Percentiles rank a stretch among this genome's conserved stretches.
Conservation (phyloP, 495 filamentous ascomycete species). For the Penicillium dipodomyicola region DNA sequence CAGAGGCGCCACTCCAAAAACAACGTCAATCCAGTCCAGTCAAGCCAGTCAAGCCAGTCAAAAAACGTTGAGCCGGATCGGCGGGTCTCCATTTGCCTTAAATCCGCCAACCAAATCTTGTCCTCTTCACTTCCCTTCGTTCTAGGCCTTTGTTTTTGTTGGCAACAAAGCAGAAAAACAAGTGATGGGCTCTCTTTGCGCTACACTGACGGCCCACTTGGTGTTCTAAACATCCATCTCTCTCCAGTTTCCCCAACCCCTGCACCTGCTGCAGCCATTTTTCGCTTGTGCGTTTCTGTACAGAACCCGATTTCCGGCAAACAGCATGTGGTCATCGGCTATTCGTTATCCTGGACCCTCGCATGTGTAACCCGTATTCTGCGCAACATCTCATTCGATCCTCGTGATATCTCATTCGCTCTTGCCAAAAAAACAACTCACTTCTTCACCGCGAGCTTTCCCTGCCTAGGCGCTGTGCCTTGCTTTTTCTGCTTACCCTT, state of each 20-base stretch:
- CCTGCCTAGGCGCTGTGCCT: slow-evolving; percentile 24
- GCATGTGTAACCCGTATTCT: slow-evolving; percentile 40
- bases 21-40: slow-evolving; percentile 15
- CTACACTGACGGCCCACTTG: slow-evolving; percentile 20
- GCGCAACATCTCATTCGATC: slow-evolving; percentile 29
- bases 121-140: slow-evolving; percentile 22
- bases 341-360: slow-evolving; percentile 38
- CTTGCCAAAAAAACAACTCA: slow-evolving; percentile 11
- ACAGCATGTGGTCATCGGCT: slow-evolving; percentile 45
- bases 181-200: slow-evolving; percentile 20
- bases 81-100: slow-evolving; percentile 21
- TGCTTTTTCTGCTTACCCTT: slow-evolving; percentile 26
- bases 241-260: slow-evolving; percentile 16
- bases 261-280: slow-evolving; percentile 20
- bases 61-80: slow-evolving; percentile 35
- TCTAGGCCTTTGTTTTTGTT: slow-evolving; percentile 36
- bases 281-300: slow-evolving; percentile 15
- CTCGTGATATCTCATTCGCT: slow-evolving; percentile 22
- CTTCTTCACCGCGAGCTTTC: slow-evolving; percentile 24
- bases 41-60: slow-evolving; percentile 23
- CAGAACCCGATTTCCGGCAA: slow-evolving; percentile 12
- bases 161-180: slow-evolving; percentile 22
- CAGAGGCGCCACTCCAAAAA: slow-evolving; percentile 20
- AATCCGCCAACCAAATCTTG: slow-evolving; percentile 28
- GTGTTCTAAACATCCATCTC: slow-evolving; percentile 18